These are phyloP conservation scores for Microsporum canis DNA, from an alignment of 2,329 filamentous ascomycete genomes.

Conservation along the genomic window DNA sequence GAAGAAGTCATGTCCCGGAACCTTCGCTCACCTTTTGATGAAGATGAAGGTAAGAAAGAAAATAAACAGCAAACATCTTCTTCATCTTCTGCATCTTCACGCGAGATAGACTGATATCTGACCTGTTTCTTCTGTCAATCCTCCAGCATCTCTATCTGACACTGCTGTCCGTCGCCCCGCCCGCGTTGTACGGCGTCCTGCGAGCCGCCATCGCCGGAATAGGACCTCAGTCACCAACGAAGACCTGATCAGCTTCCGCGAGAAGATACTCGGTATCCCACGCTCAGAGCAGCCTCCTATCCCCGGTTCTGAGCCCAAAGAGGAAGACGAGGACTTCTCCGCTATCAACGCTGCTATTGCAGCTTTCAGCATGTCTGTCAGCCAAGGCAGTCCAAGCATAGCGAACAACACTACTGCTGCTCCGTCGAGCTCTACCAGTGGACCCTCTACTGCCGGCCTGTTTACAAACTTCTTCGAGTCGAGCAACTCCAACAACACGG, in stretches of 20 bases:
- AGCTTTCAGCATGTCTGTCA: constrained; percentile 13
- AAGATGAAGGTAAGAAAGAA: not conserved
- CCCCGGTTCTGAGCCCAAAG: constrained; percentile 1
- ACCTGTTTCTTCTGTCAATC: not conserved
- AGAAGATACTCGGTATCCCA: constrained; percentile 12
- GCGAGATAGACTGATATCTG: not conserved
- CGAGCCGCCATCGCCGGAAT: constrained; percentile 15
- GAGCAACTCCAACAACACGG: constrained; percentile 21
- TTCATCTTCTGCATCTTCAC: not conserved
- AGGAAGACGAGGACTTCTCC: constrained; percentile 22
- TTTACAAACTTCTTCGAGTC: constrained; percentile 27
- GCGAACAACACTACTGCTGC: not conserved
- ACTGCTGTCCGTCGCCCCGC: constrained; percentile 2
- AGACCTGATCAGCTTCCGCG: constrained; percentile 15
- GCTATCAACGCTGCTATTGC: constrained; percentile 28
- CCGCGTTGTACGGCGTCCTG: constrained; percentile 1
- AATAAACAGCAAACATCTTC: not conserved
- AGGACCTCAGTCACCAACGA: constrained; percentile 12
- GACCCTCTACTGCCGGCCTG: constrained; percentile 17
- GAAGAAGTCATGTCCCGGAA: constrained; percentile 2
- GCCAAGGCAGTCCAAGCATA: constrained; percentile 3
- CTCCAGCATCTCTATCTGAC: not conserved
- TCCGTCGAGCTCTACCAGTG: constrained; percentile 17
- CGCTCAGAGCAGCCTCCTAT: not conserved
- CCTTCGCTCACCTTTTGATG: not conserved